Base-by-base conservation (phyloP, 225 moss, liverwort and hornwort species). In the Sphagnum tenellum region DNA sequence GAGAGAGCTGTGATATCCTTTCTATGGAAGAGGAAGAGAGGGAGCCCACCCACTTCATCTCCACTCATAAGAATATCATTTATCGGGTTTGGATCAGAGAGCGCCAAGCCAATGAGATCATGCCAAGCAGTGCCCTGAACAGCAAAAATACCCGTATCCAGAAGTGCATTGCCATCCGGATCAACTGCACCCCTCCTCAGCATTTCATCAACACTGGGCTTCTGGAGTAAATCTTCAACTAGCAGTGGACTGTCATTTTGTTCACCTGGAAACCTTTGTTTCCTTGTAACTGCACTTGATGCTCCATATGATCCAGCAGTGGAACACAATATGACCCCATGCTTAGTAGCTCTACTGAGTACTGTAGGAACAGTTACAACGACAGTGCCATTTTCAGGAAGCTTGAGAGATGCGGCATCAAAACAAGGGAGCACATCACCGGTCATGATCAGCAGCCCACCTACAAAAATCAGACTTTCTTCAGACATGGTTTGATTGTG, bases 341-440 rank as follows among this genome's bases (percentile, higher is more conserved):
- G 89, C 47, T 85, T 87, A 62, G 78, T 44, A 49, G 89, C 89
- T 74, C 66, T 69, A 56, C 76, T 67, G 55, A 84, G 67, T 49
- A 84, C 62, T 58, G 84, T 74, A 47, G 84, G 87, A 45, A 85
- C 82, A 44, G 89, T 85, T 68, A 89, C 76, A 64, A 89, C 87
- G 64, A 79, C 72, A 54, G 82, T 84, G 61, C 84, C 89, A 60
- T 85, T 64, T 53, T 82, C 84, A 67, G 89, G 89, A 5, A 89
- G 77, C 2, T 60, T 50, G 50, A 89, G 69, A 49, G 72, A 74
- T 48, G 80, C 73, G 48, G 84, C 82, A 63, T 80, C 70, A 60
- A 89, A 89, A 77, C 89, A 89, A 49, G 89, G 89, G 46, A 89
- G 84, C 50, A 89, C 89, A 65, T 89, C 89, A 57, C 89, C 89